Conservation (phyloP, 108 stramenopile species). For the Cyclotella cryptica region DNA sequence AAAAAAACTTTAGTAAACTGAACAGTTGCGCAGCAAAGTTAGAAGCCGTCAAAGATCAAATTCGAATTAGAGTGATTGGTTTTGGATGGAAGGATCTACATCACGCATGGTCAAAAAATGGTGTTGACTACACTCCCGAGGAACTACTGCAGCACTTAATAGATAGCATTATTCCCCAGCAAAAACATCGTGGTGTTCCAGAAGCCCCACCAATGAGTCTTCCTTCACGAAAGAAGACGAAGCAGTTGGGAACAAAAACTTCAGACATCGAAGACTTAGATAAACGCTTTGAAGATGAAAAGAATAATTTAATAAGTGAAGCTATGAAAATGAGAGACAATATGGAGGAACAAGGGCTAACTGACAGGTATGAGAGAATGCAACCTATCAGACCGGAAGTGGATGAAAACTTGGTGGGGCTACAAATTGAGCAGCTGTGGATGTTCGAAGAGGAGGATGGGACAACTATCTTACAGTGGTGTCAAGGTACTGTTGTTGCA, state of each 20-base stretch:
- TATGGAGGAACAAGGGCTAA: background rate
- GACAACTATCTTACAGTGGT: too few relatives aligned
- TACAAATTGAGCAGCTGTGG: too few relatives aligned
- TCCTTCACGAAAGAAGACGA: background rate
- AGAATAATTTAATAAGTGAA: background rate
- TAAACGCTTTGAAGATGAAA: background rate
- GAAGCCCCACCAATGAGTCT: background rate
- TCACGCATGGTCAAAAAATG: conserved; percentile 18
- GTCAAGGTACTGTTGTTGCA: too few relatives aligned
- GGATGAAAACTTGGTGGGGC: too few relatives aligned
- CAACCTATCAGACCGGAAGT: background rate
- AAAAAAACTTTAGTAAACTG: background rate
- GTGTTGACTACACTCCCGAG: background rate
- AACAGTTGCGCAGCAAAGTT: conserved; percentile 11
- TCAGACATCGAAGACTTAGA: background rate
- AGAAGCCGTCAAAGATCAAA: conserved; percentile 16
- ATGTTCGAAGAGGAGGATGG: too few relatives aligned
- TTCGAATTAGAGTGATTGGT: conserved; percentile 6
- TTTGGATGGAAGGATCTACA: conserved; percentile 23
- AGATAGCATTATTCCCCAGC: background rate
- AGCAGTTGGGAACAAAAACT: background rate
- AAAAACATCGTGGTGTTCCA: background rate
- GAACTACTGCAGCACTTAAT: background rate
- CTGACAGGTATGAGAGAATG: background rate
- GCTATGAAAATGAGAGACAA: background rate